Percentiles rank a stretch among this genome's conserved stretches.
Evolutionary conservation across 2,329 filamentous ascomycete species (phyloP).

Genomic region (Ustulina deusta): DNA sequence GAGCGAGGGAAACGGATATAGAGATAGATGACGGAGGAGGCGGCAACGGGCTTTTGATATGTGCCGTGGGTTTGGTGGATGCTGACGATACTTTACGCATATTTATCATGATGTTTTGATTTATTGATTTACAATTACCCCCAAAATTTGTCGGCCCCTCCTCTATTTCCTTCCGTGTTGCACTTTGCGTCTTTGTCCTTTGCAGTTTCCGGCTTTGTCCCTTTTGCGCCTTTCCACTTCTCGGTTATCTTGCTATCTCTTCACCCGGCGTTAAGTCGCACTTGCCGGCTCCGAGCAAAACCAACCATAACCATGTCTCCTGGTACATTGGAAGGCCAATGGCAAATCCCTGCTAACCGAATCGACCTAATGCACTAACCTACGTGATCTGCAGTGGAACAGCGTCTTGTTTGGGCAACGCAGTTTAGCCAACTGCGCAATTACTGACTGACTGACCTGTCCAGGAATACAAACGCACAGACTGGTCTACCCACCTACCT

Average conservation of each 20-base stretch:
- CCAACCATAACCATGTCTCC: background rate
- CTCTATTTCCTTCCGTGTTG: constrained; percentile 7
- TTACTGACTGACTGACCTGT: background rate
- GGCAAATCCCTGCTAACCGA: constrained; percentile 11
- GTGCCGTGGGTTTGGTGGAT: constrained; percentile 8
- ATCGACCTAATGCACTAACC: background rate
- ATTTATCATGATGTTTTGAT: constrained; percentile 41
- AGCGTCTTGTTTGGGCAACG: background rate
- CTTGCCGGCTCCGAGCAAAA: constrained; percentile 37
- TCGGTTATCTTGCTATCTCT: constrained; percentile 17
- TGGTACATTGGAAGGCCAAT: background rate
- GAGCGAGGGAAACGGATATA: constrained; percentile 17
- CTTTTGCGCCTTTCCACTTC: constrained; percentile 20
- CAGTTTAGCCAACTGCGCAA: background rate
- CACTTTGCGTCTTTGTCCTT: constrained; percentile 11
- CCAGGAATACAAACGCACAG: background rate
- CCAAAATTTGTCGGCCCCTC: constrained; percentile 20
- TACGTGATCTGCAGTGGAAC: constrained; percentile 13
- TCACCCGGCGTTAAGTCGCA: constrained; percentile 31
- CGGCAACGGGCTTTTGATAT: constrained; percentile 23
- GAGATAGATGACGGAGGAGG: background rate
- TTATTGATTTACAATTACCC: too few species aligned
- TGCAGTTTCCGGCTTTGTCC: constrained; percentile 11
- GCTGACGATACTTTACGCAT: constrained; percentile 20
- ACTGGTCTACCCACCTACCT: background rate